Percentiles rank a stretch among this genome's conserved stretches.
Conservation (phyloP, 2,329 filamentous ascomycete genomes). For the Bipolaris cookei region DNA sequence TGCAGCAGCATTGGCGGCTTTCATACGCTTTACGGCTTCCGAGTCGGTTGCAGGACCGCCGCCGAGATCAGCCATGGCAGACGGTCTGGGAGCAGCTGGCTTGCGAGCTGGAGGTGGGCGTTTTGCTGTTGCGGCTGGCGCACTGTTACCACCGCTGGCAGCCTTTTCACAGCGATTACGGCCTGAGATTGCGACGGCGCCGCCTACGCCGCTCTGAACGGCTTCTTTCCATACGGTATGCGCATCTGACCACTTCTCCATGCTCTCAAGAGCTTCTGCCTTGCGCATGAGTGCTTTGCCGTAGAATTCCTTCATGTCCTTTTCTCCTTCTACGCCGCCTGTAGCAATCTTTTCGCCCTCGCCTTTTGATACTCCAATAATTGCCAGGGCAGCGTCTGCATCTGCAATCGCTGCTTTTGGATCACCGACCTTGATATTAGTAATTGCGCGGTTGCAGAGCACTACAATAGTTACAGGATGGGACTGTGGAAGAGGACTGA, state of each 20-base stretch:
- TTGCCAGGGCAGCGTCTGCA: conserved; percentile 76
- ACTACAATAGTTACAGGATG: conserved; percentile 90
- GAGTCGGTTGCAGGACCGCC: conserved; percentile 58
- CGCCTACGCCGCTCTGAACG: conserved; percentile 86
- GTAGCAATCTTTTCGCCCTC: conserved; percentile 81
- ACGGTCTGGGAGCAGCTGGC: conserved; percentile 41
- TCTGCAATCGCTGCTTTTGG: conserved; percentile 86
- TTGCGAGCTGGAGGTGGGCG: conserved; percentile 37
- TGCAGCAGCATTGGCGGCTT: conserved; percentile 83
- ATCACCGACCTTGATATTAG: conserved; percentile 88
- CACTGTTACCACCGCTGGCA: conserved; percentile 52
- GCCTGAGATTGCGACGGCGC: conserved; percentile 80
- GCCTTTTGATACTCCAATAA: conserved; percentile 81
- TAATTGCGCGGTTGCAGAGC: conserved; percentile 88
- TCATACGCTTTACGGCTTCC: conserved; percentile 81
- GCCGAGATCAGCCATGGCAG: conserved; percentile 53
- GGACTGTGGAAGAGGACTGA: conserved; percentile 73
- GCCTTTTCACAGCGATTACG: conserved; percentile 89
- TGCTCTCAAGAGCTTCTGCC: conserved; percentile 91
- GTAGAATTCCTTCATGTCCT: conserved; percentile 91
- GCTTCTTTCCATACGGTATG: conserved; percentile 79
- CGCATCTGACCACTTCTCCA: conserved; percentile 92
- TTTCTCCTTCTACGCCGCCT: conserved; percentile 62
- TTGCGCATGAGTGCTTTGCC: conserved; percentile 94
- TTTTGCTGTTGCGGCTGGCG: conserved; percentile 28